Evolutionary conservation across 140 eudicot genomes (phyloP), one percentile per base, ranked within the genome.

Genomic region (Flaveria floridana): DNA sequence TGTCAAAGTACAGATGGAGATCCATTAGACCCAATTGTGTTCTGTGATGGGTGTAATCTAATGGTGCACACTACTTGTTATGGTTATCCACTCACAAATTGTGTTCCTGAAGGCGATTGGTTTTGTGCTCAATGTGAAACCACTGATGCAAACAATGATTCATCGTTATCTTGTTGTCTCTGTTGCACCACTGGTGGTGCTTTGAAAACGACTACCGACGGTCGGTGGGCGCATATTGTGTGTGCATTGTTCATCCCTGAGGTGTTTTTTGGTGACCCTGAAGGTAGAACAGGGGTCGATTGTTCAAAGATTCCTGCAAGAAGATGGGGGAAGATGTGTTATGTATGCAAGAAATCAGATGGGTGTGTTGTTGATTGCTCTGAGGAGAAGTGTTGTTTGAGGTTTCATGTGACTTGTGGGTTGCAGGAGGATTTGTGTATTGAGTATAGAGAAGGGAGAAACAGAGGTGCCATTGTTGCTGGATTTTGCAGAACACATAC

Each of bases 41-140:
- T 92, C 2, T 92, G 98, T 58, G 98, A 92, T 41, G 98, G 96
- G 1, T 92, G 98, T 71, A 87, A 92, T 46, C 39, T 92, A 16
- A 92, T 85, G 98, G 98, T 86, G 4, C 98, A 92, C 78, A 63
- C 92, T 16, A 79, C 92, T 11, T 92, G 98, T 58, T 92, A 92
- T 16, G 98, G 98, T 14, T 30, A 71, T 2, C 98, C 96, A 9
- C 83, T 92, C 37, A 68, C 83, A 0, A 69, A 84, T 2, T 87
- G 88, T 9, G 83, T 92, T 2, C 98, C 98, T 1, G 95, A 89
- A 10, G 98, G 96, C 0, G 96, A 92, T 70, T 92, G 98, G 98
- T 92, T 87, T 18, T 92, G 98, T 25, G 72, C 84, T 15, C 78
- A 59, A 75, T 89, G 95, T 26, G 39, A 77, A n/a, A 37, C 6